These are phyloP conservation scores for Arachnomyces sp. DNA, from an alignment of 2,329 filamentous ascomycete genomes.

Conservation along the genomic window DNA sequence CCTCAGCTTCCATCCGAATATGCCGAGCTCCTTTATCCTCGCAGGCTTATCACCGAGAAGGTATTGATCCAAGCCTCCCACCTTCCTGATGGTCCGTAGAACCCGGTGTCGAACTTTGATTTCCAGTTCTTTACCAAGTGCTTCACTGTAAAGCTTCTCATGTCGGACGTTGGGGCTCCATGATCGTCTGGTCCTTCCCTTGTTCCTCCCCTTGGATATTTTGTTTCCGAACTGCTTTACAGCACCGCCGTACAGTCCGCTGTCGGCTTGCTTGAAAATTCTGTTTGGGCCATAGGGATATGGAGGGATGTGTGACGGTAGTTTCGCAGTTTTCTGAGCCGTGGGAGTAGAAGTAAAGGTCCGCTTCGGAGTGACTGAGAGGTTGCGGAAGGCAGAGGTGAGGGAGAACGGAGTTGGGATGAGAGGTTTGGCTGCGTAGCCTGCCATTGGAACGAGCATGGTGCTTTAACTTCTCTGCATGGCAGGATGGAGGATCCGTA, in stretches of 20 bases:
- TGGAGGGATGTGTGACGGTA: conserved; percentile 34
- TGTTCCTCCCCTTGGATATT: conserved; percentile 41
- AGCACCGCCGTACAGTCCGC: conserved; percentile 40
- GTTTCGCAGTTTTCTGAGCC: conserved; percentile 9
- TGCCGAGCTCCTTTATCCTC: conserved; percentile 76
- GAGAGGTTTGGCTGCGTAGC: conserved; percentile 20
- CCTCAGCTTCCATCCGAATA: conserved; percentile 80
- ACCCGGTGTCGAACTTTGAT: conserved; percentile 40
- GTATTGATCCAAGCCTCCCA: conserved; percentile 86
- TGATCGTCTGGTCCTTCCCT: conserved; percentile 40
- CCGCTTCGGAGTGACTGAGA: conserved; percentile 31
- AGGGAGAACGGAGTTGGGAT: conserved; percentile 29
- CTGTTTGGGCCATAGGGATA: conserved; percentile 40
- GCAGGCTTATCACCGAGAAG: conserved; percentile 69
- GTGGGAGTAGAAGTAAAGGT: conserved; percentile 28
- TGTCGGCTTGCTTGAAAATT: conserved; percentile 39
- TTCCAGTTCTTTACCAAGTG: conserved; percentile 33
- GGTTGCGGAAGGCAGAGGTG: conserved; percentile 30
- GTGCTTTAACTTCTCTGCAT: conserved; percentile 7
- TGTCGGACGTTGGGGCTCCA: conserved; percentile 43
- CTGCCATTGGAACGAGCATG: conserved; percentile 21
- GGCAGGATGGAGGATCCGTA: background rate
- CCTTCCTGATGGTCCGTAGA: conserved; percentile 60
- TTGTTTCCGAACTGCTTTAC: conserved; percentile 43
- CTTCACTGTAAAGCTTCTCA: conserved; percentile 39